A percentile compares a stretch with the other conserved stretches of the same genome.
These are phyloP conservation scores for Blepharisma japonicum DNA, from an alignment of 73 alveolate species.

Conservation along the genomic window DNA sequence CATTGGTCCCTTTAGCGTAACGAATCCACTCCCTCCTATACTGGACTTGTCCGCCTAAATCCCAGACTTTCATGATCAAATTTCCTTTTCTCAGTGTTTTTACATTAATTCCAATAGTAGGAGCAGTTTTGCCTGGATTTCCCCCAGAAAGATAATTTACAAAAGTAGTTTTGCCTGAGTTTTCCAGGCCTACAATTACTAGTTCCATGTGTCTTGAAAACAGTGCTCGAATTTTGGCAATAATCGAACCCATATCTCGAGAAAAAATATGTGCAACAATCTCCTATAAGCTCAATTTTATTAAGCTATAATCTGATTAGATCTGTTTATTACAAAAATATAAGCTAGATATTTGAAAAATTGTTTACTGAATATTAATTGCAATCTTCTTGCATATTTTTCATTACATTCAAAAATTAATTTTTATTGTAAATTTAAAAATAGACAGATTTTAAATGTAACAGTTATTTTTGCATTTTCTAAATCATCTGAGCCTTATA, in stretches of 20 bases:
- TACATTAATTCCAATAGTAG: slow-evolving; percentile 83
- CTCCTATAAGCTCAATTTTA: too few relatives aligned
- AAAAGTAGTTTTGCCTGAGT: slow-evolving; percentile 82
- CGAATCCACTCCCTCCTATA: slow-evolving; percentile 85
- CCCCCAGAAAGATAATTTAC: slow-evolving; percentile 65
- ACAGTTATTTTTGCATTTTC: too few relatives aligned
- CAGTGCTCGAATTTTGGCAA: slow-evolving; percentile 57
- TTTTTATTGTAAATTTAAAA: too few relatives aligned
- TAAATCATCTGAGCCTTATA: too few relatives aligned
- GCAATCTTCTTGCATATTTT: too few relatives aligned
- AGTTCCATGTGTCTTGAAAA: slow-evolving; percentile 66
- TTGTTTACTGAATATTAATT: too few relatives aligned
- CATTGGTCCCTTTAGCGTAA: slow-evolving; percentile 74
- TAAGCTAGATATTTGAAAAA: too few relatives aligned
- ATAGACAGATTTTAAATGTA: too few relatives aligned
- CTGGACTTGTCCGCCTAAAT: slow-evolving; percentile 83
- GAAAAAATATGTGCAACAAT: too few relatives aligned
- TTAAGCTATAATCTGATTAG: too few relatives aligned
- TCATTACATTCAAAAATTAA: too few relatives aligned
- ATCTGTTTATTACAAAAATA: too few relatives aligned
- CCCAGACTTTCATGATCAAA: slow-evolving; percentile 83
- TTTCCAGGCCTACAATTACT: slow-evolving; percentile 79
- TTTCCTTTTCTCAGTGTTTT: slow-evolving; percentile 73
- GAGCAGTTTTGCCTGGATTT: slow-evolving; percentile 65
- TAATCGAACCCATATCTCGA: slow-evolving; percentile 57